Percentiles rank a stretch among this genome's conserved stretches.
Conservation (phyloP, 306 rosid genomes). For the Sicyos baderoa region DNA sequence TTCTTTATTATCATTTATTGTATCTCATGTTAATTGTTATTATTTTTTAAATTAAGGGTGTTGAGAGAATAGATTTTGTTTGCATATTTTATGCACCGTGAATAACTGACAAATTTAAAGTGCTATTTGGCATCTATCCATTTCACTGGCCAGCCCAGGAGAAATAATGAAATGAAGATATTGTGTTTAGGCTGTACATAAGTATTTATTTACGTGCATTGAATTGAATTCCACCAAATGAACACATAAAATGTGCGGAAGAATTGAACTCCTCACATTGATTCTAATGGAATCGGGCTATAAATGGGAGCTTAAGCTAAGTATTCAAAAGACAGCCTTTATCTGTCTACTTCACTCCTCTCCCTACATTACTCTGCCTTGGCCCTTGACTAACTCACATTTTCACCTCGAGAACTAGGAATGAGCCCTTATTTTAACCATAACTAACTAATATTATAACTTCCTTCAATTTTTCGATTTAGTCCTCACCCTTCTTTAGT, state of each 20-base stretch:
- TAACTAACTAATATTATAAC: not conserved
- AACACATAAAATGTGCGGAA: not conserved
- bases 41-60: not conserved
- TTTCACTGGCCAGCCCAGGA: not conserved
- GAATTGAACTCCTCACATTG: not conserved
- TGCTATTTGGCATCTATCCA: not conserved
- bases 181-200: not conserved
- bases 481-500: not conserved
- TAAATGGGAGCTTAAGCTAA: not conserved
- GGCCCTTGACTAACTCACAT: not conserved
- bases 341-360: not conserved
- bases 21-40: not conserved
- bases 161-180: not conserved
- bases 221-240: not conserved
- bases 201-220: not conserved
- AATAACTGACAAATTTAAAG: not conserved
- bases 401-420: constrained; percentile 3
- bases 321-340: not conserved
- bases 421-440: not conserved
- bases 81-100: not conserved
- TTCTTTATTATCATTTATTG: not conserved
- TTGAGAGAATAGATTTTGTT: not conserved
- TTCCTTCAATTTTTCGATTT: not conserved
- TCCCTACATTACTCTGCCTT: not conserved
- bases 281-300: not conserved